Base-by-base conservation (phyloP, 2,329 filamentous ascomycete species). In the Sphaerulina populicola region DNA sequence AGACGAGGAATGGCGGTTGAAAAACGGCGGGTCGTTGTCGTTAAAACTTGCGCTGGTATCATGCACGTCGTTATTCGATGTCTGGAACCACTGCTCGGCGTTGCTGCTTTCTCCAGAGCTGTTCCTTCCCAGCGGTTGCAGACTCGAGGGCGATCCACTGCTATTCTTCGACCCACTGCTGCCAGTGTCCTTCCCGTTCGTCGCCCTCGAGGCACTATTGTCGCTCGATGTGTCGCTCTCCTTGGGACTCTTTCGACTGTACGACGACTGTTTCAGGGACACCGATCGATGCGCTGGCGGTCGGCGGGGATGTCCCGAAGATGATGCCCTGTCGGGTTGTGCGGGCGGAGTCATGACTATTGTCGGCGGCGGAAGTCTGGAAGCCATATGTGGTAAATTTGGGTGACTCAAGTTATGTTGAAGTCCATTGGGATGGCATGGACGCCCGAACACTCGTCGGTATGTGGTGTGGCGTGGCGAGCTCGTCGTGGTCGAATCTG, bases 61-160 rank as follows among this genome's bases (percentile, higher is more conserved):
- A 14, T 60, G 60, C 11, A 72, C 70, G 30, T 73, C 68, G 60
- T 74, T 74, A 66, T 77, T 77, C 35, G 70, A 73, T 38, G 68
- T 70, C 42, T 77, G 72, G 46, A 77, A 77, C 75, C 75, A 77
- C 42, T 69, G 70, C 15, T 74, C 73, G 2, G 72, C 73, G 55
- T 75, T 74, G 58, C 74, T 76, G 62, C 73, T 76, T 61, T 76
- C 74, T 12, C 72, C 72, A 1, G 74, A 76, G 53, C 71, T 74
- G 49, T 68, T 58, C 57, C 70, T 70, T 33, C 63, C 60, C 55
- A 54, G 60, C 6, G 70, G 66, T 18, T 68, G 69, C 31, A 68
- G 55, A 49, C 67, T 72, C 15, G 70, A 73, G 0, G 70, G 69
- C 7, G 71, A 70, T 8, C 52, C 47, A 47, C 58, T 57, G 50